These are phyloP conservation scores for Parathielavia hyrcaniae DNA, from an alignment of 495 filamentous ascomycete species.

Conservation along the genomic window DNA sequence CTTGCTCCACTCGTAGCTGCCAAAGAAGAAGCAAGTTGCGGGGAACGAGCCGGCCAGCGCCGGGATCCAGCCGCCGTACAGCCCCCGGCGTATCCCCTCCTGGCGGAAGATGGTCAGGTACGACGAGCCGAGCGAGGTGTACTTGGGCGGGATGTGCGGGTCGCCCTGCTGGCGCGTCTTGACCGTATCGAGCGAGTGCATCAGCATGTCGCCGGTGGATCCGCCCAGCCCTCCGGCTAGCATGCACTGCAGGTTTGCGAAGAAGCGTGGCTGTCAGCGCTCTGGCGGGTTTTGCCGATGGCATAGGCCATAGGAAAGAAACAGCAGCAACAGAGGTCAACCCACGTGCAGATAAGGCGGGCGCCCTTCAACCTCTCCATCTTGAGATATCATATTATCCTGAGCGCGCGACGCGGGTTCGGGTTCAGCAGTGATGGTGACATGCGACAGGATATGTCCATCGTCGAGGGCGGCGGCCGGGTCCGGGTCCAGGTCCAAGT, in stretches of 20 bases:
- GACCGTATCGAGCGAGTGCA: slow-evolving; percentile 98
- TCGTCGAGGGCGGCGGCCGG: slow-evolving; percentile 28
- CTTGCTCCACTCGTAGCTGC: slow-evolving; percentile 93
- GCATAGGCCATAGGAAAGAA: not conserved
- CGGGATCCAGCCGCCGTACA: slow-evolving; percentile 90
- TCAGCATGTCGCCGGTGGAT: slow-evolving; percentile 89
- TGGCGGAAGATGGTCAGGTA: slow-evolving; percentile 90
- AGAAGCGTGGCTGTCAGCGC: slow-evolving; percentile 17
- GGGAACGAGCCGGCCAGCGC: slow-evolving; percentile 90
- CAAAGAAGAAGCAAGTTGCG: slow-evolving; percentile 92
- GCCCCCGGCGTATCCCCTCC: slow-evolving; percentile 76
- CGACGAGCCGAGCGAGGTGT: slow-evolving; percentile 78
- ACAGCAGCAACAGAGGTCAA: slow-evolving; percentile 7
- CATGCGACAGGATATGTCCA: slow-evolving; percentile 34
- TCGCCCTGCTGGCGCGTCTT: slow-evolving; percentile 99
- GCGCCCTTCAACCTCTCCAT: slow-evolving; percentile 41
- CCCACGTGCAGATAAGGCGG: slow-evolving; percentile 45
- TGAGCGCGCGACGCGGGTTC: slow-evolving; percentile 24
- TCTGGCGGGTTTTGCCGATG: not conserved
- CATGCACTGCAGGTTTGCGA: slow-evolving; percentile 61
- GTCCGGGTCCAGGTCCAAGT: slow-evolving; percentile 10
- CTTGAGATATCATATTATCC: slow-evolving; percentile 38
- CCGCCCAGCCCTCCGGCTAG: slow-evolving; percentile 87
- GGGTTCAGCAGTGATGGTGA: slow-evolving; percentile 16
- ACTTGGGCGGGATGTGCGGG: slow-evolving; percentile 82